These are phyloP conservation scores for Candida sithepensis DNA, from an alignment of 805 yeast species.

Conservation along the genomic window DNA sequence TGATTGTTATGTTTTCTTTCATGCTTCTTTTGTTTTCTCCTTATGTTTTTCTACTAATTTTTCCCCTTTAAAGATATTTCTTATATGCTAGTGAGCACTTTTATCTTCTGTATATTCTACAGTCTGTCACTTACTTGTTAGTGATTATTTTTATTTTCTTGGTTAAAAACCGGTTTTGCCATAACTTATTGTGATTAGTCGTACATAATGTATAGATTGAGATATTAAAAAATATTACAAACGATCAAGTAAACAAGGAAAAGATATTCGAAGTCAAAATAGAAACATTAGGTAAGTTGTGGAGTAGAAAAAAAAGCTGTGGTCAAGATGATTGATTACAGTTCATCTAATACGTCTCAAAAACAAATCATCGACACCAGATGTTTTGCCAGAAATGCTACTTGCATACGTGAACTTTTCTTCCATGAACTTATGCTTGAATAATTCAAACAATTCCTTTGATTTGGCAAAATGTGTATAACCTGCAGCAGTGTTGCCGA, in stretches of 20 bases:
- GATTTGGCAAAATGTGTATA: slow-evolving; percentile 14
- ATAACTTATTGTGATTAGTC: no score
- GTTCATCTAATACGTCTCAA: slow-evolving; percentile 15
- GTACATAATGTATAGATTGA: no score
- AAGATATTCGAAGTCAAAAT: no score
- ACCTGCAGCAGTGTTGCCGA: neutral
- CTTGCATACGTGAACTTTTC: slow-evolving; percentile 24
- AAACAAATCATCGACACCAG: slow-evolving; percentile 21
- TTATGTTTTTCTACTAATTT: neutral
- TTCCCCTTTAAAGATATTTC: neutral
- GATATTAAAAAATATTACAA: no score
- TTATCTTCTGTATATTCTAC: neutral
- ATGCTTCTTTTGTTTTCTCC: neutral
- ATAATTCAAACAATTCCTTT: slow-evolving; percentile 25
- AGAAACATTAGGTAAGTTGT: no score
- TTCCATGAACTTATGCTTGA: slow-evolving; percentile 31
- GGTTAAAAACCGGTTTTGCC: neutral
- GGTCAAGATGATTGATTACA: neutral
- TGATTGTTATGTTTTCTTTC: neutral
- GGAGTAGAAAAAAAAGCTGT: no score
- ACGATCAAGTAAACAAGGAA: no score
- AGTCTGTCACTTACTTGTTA: neutral
- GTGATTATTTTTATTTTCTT: no score
- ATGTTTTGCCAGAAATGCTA: slow-evolving; percentile 9
- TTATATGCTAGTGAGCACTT: neutral